Percentiles rank a stretch among this genome's conserved stretches.
These are phyloP conservation scores for Aspergillus ochraceus DNA, from an alignment of 2,329 filamentous ascomycete genomes.

Conservation along the genomic window DNA sequence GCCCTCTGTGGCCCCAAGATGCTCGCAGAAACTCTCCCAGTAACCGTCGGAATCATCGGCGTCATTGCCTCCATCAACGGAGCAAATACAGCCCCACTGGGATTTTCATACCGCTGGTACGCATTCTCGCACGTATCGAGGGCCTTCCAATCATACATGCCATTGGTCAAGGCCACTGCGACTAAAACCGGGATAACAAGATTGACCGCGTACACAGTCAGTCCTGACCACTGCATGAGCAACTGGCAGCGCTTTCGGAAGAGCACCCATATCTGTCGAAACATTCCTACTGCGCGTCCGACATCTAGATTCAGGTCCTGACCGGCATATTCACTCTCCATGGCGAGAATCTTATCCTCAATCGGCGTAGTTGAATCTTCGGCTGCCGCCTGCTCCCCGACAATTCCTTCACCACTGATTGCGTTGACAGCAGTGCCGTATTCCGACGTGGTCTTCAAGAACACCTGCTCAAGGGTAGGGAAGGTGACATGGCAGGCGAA, in stretches of 20 bases:
- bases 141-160: background rate
- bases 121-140: background rate
- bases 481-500: background rate
- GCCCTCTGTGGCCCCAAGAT: background rate
- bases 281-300: background rate
- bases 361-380: background rate
- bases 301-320: background rate
- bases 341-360: background rate
- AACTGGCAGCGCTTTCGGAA: background rate
- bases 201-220: background rate
- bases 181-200: background rate
- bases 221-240: background rate
- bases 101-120: background rate
- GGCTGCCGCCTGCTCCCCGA: background rate
- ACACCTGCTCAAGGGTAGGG: background rate
- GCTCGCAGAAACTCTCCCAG: background rate
- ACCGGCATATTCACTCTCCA: background rate
- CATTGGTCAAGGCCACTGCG: background rate
- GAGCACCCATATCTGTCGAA: background rate
- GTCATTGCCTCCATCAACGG: background rate
- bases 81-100: background rate
- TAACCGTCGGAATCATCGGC: background rate
- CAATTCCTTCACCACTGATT: background rate
- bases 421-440: background rate
- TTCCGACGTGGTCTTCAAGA: background rate